These are phyloP conservation scores for Umbelopsis sp. DNA, from an alignment of 192 early-diverging fungal species.

Conservation along the genomic window DNA sequence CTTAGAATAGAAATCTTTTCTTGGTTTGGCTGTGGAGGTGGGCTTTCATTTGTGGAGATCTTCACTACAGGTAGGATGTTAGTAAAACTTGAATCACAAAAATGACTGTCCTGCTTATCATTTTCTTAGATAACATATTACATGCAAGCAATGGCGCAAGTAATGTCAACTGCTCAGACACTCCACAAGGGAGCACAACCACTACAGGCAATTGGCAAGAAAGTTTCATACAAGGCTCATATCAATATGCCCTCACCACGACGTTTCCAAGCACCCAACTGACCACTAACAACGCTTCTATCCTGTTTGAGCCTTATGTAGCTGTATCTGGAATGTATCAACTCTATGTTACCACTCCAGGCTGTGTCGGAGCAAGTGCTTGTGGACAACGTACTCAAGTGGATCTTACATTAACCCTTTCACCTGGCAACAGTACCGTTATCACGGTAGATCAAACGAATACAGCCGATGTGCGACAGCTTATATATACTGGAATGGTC, in stretches of 20 bases:
- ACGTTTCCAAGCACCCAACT: slow-evolving; percentile 21
- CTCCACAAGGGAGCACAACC: not conserved
- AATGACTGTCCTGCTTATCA: slow-evolving; percentile 11
- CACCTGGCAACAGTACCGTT: slow-evolving; percentile 23
- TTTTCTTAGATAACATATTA: not conserved
- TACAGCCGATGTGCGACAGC: slow-evolving; percentile 17
- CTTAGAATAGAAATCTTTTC: slow-evolving; percentile 52
- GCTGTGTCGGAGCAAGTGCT: slow-evolving; percentile 33
- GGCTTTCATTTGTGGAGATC: slow-evolving; percentile 34
- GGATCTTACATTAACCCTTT: slow-evolving; percentile 24
- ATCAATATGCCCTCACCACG: slow-evolving; percentile 29
- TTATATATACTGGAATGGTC: slow-evolving; percentile 30
- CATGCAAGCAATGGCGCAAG: slow-evolving; percentile 13
- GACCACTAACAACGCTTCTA: slow-evolving; percentile 20
- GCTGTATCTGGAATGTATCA: slow-evolving; percentile 34
- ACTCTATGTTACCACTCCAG: slow-evolving; percentile 37
- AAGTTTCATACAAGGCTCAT: slow-evolving; percentile 33
- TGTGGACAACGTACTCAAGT: slow-evolving; percentile 40
- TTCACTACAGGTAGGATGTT: slow-evolving; percentile 44
- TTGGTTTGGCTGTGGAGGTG: slow-evolving; percentile 40
- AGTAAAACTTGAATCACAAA: slow-evolving; percentile 48
- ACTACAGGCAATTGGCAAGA: slow-evolving; percentile 34
- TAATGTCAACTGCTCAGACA: not conserved
- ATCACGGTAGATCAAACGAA: slow-evolving; percentile 30
- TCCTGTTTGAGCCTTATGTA: slow-evolving; percentile 28